These are phyloP conservation scores for Carex parvula DNA, from an alignment of 176 grass and related monocot species.

Conservation along the genomic window DNA sequence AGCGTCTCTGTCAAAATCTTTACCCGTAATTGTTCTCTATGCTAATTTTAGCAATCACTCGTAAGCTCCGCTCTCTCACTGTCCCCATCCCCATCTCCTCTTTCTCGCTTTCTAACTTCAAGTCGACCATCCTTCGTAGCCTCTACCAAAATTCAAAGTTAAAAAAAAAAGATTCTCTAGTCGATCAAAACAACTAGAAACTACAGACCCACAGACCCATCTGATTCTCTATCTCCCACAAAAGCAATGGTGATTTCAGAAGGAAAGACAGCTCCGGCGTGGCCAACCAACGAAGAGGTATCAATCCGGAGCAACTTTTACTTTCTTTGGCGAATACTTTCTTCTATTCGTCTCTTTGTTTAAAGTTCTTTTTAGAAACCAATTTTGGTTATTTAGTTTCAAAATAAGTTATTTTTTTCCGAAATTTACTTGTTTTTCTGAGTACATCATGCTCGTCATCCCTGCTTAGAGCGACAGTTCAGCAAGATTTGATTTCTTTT, in stretches of 20 bases:
- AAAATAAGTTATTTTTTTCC: neutral
- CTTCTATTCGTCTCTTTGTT: neutral
- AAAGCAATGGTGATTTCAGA: neutral
- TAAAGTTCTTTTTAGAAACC: neutral
- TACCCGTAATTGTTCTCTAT: no score
- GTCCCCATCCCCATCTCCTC: neutral
- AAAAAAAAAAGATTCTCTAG: neutral
- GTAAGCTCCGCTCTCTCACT: neutral
- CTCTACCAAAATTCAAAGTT: no score
- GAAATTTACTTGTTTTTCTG: neutral
- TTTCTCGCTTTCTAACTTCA: neutral
- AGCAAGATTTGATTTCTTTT: neutral
- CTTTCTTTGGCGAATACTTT: neutral
- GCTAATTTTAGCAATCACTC: neutral
- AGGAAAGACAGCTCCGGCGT: neutral
- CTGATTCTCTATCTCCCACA: no score
- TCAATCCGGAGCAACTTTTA: neutral
- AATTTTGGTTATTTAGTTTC: neutral
- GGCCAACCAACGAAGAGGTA: neutral
- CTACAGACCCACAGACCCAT: neutral
- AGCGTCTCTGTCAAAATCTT: no score
- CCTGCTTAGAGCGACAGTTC: neutral
- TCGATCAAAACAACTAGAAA: neutral
- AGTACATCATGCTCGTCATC: neutral
- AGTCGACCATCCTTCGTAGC: no score